Percentiles rank a stretch among this genome's conserved stretches.
Conservation (phyloP, 192 early-diverging fungal genomes). For the Coemansia asiatica region DNA sequence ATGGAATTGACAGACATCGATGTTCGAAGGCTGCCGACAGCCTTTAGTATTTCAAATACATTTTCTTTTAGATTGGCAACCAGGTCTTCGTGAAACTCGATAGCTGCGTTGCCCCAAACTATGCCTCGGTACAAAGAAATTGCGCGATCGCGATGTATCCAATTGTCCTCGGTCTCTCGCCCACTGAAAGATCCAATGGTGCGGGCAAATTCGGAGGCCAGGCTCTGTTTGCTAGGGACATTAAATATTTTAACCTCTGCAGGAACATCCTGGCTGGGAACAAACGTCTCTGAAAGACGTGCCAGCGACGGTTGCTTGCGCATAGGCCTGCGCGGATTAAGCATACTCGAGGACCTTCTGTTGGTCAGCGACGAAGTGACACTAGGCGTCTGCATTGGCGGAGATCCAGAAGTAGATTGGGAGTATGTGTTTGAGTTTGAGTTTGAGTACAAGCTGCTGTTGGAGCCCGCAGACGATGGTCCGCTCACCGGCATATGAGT, state of each 20-base stretch:
- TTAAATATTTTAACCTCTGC: slow-evolving; percentile 34
- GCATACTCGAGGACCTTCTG: slow-evolving; percentile 13
- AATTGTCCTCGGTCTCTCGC: slow-evolving; percentile 50
- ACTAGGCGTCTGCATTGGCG: slow-evolving; percentile 13
- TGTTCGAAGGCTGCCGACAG: slow-evolving; percentile 45
- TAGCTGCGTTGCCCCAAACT: slow-evolving; percentile 52
- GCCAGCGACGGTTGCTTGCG: slow-evolving; percentile 32
- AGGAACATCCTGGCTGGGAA: slow-evolving; percentile 29
- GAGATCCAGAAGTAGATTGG: slow-evolving; percentile 9
- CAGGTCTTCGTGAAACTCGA: slow-evolving; percentile 39
- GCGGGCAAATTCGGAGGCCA: slow-evolving; percentile 38
- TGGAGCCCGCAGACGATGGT: not conserved
- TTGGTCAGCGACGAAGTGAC: slow-evolving; percentile 21
- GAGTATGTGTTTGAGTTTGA: slow-evolving; percentile 17
- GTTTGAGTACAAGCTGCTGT: not conserved
- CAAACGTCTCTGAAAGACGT: slow-evolving; percentile 25
- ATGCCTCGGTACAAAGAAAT: slow-evolving; percentile 45
- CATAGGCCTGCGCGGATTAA: slow-evolving; percentile 22
- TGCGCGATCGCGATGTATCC: slow-evolving; percentile 49
- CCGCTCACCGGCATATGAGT: not conserved
- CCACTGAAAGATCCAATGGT: slow-evolving; percentile 34
- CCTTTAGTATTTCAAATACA: slow-evolving; percentile 42
- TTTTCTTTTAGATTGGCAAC: slow-evolving; percentile 30
- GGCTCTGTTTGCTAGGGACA: slow-evolving; percentile 31
- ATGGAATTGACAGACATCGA: slow-evolving; percentile 44